These are phyloP conservation scores for Pseudozyma tsukubaensis DNA, from an alignment of 1,284 basidiomycete genomes.

Conservation along the genomic window DNA sequence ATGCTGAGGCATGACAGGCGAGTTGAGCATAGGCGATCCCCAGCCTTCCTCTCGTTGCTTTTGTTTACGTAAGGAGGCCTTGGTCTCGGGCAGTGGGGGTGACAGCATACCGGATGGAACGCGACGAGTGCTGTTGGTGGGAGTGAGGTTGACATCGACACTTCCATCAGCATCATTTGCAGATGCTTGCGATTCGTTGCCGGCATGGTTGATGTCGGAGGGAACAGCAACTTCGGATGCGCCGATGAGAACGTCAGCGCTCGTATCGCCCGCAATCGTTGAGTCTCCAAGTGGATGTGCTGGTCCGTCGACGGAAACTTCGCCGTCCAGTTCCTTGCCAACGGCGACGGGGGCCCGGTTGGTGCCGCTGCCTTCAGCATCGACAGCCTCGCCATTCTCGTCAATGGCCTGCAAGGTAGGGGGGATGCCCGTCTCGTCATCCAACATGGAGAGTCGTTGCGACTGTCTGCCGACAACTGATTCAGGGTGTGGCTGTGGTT, in stretches of 20 bases:
- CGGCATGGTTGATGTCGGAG: not conserved
- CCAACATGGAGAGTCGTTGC: slow-evolving; percentile 32
- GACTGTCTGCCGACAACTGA: slow-evolving; percentile 33
- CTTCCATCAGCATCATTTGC: not conserved
- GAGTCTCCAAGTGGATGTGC: slow-evolving; percentile 42
- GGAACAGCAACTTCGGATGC: slow-evolving; percentile 19
- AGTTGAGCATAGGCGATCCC: slow-evolving; percentile 31
- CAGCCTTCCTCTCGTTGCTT: slow-evolving; percentile 55
- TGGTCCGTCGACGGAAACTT: slow-evolving; percentile 36
- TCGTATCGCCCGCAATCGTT: slow-evolving; percentile 28
- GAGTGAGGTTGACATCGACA: slow-evolving; percentile 28
- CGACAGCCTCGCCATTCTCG: slow-evolving; percentile 47
- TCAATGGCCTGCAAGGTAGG: slow-evolving; percentile 31
- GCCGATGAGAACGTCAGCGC: slow-evolving; percentile 30
- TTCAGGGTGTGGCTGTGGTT: slow-evolving; percentile 30
- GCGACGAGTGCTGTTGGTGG: slow-evolving; percentile 37
- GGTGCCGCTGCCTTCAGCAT: slow-evolving; percentile 36
- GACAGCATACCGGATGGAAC: slow-evolving; percentile 32
- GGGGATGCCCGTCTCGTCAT: slow-evolving; percentile 28
- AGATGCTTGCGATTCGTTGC: not conserved
- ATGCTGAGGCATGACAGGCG: slow-evolving; percentile 8
- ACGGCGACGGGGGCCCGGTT: slow-evolving; percentile 13
- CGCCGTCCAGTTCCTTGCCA: slow-evolving; percentile 22
- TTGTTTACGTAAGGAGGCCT: slow-evolving; percentile 55
- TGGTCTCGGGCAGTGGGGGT: slow-evolving; percentile 42